phyloP scores from a whole-genome alignment of 1,139 yeast species.

The Geotrichum restrictum region DNA sequence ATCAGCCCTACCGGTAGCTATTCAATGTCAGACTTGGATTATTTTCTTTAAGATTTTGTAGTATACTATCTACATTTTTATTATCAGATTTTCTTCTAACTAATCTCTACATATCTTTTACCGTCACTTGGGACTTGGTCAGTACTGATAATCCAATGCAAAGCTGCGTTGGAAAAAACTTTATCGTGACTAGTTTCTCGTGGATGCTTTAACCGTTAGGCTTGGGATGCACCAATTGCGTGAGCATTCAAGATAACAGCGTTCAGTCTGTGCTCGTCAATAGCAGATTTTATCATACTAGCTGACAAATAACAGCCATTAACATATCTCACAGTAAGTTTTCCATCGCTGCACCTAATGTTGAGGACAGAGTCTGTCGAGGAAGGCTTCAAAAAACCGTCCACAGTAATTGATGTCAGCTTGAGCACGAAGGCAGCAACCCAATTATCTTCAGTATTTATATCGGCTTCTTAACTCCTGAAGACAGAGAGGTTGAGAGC shows the following conservation, averaged over 20 bases:
- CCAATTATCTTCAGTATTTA: slow-evolving; percentile 25
- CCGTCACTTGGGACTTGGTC: slow-evolving; percentile 3
- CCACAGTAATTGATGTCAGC: slow-evolving; percentile 24
- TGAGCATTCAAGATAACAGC: slow-evolving; percentile 14
- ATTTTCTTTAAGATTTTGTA: no score
- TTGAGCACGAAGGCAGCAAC: slow-evolving; percentile 28
- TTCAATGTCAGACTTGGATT: no score
- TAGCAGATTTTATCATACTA: slow-evolving; percentile 23
- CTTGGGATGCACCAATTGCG: slow-evolving; percentile 3
- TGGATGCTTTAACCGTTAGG: no score
- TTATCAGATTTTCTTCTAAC: no score
- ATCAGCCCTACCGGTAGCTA: no score
- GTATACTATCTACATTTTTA: no score
- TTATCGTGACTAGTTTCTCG: slow-evolving; percentile 23
- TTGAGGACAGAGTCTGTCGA: slow-evolving; percentile 26
- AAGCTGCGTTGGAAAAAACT: slow-evolving; percentile 30
- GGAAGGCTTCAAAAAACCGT: slow-evolving; percentile 25
- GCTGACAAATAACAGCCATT: slow-evolving; percentile 26
- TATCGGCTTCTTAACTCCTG: no score
- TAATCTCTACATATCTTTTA: no score
- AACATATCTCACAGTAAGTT: slow-evolving; percentile 24
- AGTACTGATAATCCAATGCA: slow-evolving; percentile 28
- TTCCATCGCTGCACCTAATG: slow-evolving; percentile 31
- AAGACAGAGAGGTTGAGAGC: no score
- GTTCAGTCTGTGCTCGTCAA: slow-evolving; percentile 13